phyloP scores from a whole-genome alignment of 768 basidiomycete species.

The Panaeolus cyanescens region DNA sequence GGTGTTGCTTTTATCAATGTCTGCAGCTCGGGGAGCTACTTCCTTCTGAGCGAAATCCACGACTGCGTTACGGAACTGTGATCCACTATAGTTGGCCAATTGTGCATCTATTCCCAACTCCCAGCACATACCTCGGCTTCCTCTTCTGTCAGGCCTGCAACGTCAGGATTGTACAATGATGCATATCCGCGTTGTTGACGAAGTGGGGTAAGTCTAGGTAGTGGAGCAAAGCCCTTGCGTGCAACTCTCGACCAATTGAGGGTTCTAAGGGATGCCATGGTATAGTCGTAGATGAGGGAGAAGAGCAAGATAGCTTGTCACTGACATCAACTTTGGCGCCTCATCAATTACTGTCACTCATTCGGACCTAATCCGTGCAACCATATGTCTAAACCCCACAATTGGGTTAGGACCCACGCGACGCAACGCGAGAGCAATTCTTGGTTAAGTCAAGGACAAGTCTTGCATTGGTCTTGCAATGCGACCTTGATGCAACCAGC shows the following conservation, averaged over 20 bases:
- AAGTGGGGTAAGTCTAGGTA: not conserved
- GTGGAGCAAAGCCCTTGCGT: not conserved
- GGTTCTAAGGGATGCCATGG: not conserved
- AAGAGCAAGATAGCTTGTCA: not conserved
- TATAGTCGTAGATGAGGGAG: not conserved
- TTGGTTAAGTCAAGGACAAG: too few relatives aligned
- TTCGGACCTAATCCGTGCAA: not conserved
- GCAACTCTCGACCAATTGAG: not conserved
- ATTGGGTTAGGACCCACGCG: not conserved
- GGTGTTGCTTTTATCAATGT: conserved; percentile 84
- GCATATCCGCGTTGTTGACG: conserved; percentile 29
- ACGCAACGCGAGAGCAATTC: too few relatives aligned
- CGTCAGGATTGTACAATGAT: conserved; percentile 69
- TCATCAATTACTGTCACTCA: not conserved
- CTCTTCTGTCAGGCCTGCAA: conserved; percentile 79
- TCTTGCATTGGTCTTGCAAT: too few relatives aligned
- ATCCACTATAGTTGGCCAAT: conserved; percentile 5
- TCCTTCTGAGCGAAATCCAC: conserved; percentile 81
- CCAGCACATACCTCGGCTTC: conserved; percentile 66
- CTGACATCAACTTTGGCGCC: not conserved
- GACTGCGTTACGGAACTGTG: conserved; percentile 81
- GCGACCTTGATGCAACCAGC: too few relatives aligned
- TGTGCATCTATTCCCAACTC: not conserved
- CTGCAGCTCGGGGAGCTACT: conserved; percentile 81
- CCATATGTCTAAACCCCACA: conserved; percentile 11